Evolutionary conservation across 345 rosid species (phyloP), one percentile per base, ranked within the genome.

Genomic region (Salix suchowensis): DNA sequence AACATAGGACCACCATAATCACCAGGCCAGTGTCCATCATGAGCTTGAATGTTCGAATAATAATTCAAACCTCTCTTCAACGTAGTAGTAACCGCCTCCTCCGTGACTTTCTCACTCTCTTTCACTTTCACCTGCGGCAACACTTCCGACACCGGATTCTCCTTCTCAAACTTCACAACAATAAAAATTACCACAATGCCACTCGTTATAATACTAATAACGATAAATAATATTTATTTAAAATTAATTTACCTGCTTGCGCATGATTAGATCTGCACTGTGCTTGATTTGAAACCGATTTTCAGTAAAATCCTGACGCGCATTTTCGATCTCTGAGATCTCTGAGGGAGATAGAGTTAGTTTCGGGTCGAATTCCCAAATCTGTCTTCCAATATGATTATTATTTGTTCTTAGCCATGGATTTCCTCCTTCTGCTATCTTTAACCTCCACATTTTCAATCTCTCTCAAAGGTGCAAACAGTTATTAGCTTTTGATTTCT

Each of bases 1-100:
- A 96, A 96, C 98, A 93, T 91, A 65, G 99, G 98, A 75, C 99
- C 99, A 34, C 97, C 98, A 85, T 96, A 96, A 84, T 96, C 99
- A n/a, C 99, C 98, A 1, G 97, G 92, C 99, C 99, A 96, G 76
- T 96, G 98, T 40, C 97, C 99, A 65, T 96, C 99, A 60, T 87
- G 85, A 3, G 96, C 97, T 84, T 93, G 98, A 32, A 93, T 76
- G 46, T 88, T 84, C 64, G 99, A 91, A 84, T 91, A 84, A 82
- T 86, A 92, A 81, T 79, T 83, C 78, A 96, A 12, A 72, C 91
- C 96, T 82, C 94, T 93, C 82, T 84, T 87, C 70, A 96, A 82
- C 5, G 93, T 86, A 67, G 26, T 72, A 2, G 82, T 84, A 73
- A 96, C 94, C 62, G 78, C 85, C 79, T 86, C 89, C 68, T 89